Conservation (phyloP, 768 basidiomycete genomes). For the Mycena polygramma region DNA sequence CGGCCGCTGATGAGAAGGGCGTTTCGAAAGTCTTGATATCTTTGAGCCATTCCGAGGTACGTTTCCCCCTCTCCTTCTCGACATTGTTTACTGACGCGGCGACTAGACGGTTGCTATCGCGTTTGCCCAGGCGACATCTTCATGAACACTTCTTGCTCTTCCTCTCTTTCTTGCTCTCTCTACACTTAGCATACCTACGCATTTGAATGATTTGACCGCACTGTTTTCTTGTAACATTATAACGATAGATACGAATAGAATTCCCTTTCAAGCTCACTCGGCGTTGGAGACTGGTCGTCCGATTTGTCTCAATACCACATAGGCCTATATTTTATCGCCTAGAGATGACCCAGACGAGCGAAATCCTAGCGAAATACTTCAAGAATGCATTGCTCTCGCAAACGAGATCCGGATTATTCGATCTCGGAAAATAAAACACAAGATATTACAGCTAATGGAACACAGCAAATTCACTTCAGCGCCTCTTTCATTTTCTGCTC, state of each 20-base stretch:
- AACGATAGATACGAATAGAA: constrained; percentile 22
- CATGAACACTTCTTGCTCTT: constrained; percentile 36
- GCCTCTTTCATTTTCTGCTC: constrained; percentile 86
- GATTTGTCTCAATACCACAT: no score
- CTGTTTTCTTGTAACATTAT: constrained; percentile 24
- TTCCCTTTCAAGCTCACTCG: background rate
- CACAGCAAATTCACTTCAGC: constrained; percentile 63
- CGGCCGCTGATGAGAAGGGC: constrained; percentile 78
- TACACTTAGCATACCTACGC: constrained; percentile 29
- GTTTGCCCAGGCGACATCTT: constrained; percentile 80
- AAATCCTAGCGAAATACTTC: no score
- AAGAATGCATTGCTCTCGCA: no score
- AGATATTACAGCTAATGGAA: constrained; percentile 32
- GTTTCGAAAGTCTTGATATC: constrained; percentile 85
- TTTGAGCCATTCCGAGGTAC: constrained; percentile 92
- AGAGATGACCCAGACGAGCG: no score
- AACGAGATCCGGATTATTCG: background rate
- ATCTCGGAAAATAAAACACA: constrained; percentile 28
- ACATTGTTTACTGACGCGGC: background rate
- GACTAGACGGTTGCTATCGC: constrained; percentile 85
- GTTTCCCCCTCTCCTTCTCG: constrained; percentile 42
- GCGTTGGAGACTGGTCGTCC: background rate
- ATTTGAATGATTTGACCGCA: constrained; percentile 17
- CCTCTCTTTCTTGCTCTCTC: constrained; percentile 11
- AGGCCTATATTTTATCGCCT: no score